Evolutionary conservation across 2,329 filamentous ascomycete genomes (phyloP), one percentile per base, ranked within the genome.

Genomic region (Aspergillus sp.): DNA sequence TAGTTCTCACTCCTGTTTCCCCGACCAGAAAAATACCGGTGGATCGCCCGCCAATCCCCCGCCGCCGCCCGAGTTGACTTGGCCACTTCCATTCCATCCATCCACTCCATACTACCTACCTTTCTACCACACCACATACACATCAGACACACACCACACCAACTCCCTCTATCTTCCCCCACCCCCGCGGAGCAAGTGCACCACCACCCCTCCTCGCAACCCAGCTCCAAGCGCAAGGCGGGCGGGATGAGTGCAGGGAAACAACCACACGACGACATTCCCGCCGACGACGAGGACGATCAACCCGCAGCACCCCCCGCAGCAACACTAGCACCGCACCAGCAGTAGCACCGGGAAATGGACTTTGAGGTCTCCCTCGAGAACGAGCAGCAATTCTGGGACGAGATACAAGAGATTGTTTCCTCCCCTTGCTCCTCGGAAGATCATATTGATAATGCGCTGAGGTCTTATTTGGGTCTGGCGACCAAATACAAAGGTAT

Each of bases 361-460:
- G 79, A 90, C 80, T 85, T 86, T 78, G 89, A 92, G 77, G 84
- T 85, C 72, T 84, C 83, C 70, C 84, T 91, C 77, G 89, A 93
- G 78, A 88, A 87, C 77, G 91, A 92, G 80, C 86, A 92, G 76
- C 88, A 93, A 78, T 92, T 96, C 80, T 97, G 92, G 94, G 84
- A 88, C 78, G 90, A 89, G 76, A 83, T 90, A 71, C 84, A 90
- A 71, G 82, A 85, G 61, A 88, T 90, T 69, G 80, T 90, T 64
- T 83, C 83, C 57, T 79, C 80, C 56, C 79, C 80, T 68, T 88
- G 85, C 75, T 78, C 82, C 57, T 83, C 83, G 60, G 84, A 89
- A 75, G 84, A 87, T 69, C 77, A 82, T 61, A 90, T 98, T 75
- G 95, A 99, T 79, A 88, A 96, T 76, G 86, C 89, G 63, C 82